phyloP scores from a whole-genome alignment of 2,329 filamentous ascomycete genomes.

The Iodosphaeria phyllophila region DNA sequence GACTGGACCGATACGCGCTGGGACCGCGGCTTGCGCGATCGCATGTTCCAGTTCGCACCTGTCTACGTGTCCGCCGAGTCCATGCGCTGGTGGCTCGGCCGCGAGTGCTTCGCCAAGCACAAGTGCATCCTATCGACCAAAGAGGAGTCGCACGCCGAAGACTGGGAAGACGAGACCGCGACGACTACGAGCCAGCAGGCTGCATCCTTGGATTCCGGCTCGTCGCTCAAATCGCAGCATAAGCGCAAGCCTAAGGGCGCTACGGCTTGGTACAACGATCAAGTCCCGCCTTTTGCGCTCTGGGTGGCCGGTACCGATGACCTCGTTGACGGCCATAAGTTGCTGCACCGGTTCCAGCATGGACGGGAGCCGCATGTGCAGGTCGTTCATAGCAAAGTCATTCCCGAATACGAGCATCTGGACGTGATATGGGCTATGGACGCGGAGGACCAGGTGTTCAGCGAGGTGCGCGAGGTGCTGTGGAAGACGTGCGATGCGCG shows the following conservation, averaged over 20 bases:
- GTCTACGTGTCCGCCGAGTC: conserved; percentile 79
- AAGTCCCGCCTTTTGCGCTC: conserved; percentile 65
- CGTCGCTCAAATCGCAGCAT: conserved; percentile 1
- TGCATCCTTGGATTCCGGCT: conserved; percentile 2
- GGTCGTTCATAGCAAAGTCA: conserved; percentile 65
- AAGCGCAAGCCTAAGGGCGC: conserved; percentile 24
- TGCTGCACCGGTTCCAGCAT: conserved; percentile 56
- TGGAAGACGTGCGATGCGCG: conserved; percentile 55
- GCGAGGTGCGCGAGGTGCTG: conserved; percentile 61
- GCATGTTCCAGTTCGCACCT: conserved; percentile 84
- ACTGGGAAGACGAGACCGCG: conserved; percentile 32
- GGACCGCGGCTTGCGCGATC: conserved; percentile 60
- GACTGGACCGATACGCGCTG: conserved; percentile 71
- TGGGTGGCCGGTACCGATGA: conserved; percentile 76
- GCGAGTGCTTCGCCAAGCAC: conserved; percentile 62
- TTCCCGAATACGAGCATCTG: conserved; percentile 80
- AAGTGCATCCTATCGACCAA: conserved; percentile 73
- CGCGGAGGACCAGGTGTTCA: conserved; percentile 62
- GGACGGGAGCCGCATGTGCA: conserved; percentile 66
- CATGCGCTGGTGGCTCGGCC: conserved; percentile 91
- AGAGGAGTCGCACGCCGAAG: conserved; percentile 46
- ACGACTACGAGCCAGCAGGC: conserved; percentile 3
- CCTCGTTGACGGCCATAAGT: conserved; percentile 62
- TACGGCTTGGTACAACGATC: conserved; percentile 65
- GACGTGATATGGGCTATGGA: conserved; percentile 95